These are phyloP conservation scores for Zygosaccharomyces pseudobailii DNA, from an alignment of 1,139 yeast genomes.

Conservation along the genomic window DNA sequence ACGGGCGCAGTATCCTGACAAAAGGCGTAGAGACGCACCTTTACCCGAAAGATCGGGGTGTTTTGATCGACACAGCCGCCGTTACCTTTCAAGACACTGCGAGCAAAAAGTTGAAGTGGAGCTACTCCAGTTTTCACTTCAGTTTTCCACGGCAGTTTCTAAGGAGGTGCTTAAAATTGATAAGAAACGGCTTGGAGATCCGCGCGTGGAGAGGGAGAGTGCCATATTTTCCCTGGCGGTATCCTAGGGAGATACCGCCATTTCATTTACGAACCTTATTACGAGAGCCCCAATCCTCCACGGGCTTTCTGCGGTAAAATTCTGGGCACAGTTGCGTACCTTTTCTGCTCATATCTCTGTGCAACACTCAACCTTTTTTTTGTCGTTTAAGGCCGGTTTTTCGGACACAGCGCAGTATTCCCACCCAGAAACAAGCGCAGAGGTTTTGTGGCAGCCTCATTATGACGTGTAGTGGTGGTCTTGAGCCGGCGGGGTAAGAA, in stretches of 20 bases:
- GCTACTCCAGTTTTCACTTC: neutral
- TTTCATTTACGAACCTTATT: neutral
- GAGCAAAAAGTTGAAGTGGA: neutral
- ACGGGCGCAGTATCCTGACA: neutral
- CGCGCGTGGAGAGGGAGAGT: neutral
- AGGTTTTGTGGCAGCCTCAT: neutral
- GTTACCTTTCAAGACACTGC: neutral
- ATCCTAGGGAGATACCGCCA: neutral
- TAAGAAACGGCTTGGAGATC: neutral
- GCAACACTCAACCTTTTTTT: neutral
- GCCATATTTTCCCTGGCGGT: neutral
- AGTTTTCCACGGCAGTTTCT: neutral
- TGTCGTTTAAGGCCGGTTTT: neutral
- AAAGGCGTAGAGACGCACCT: neutral
- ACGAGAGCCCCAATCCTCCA: neutral
- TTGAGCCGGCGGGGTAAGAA: neutral
- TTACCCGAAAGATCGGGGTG: neutral
- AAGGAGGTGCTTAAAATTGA: neutral
- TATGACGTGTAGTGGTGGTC: neutral
- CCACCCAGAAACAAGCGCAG: neutral
- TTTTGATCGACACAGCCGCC: constrained; percentile 6
- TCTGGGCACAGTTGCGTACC: neutral
- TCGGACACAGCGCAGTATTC: neutral
- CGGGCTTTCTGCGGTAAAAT: neutral
- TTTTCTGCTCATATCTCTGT: neutral